These are phyloP conservation scores for Erythrobasidium yunnanense DNA, from an alignment of 768 basidiomycete genomes.

Conservation along the genomic window DNA sequence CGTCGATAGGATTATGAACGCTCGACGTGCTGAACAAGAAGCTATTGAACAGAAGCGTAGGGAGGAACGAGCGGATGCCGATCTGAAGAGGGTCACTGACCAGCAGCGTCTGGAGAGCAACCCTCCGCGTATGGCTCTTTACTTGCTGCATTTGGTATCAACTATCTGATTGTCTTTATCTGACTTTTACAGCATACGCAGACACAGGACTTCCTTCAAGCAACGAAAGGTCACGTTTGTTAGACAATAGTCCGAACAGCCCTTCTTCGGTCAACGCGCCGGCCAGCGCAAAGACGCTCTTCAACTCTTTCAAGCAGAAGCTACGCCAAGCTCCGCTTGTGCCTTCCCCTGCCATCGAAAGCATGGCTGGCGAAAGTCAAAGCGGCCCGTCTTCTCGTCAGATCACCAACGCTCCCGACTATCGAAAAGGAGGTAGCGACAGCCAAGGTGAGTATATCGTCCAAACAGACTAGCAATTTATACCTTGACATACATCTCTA, in stretches of 20 bases:
- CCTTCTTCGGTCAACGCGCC: background rate
- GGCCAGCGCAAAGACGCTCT: background rate
- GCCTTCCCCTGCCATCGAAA: background rate
- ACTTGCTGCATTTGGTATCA: background rate
- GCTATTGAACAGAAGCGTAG: constrained; percentile 44
- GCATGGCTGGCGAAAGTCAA: background rate
- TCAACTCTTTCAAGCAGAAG: constrained; percentile 2
- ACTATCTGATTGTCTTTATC: background rate
- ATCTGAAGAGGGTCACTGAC: background rate
- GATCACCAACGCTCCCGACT: background rate
- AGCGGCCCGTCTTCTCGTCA: background rate
- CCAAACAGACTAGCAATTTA: too few relatives aligned
- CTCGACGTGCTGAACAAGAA: constrained; percentile 56
- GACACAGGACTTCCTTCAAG: too few relatives aligned
- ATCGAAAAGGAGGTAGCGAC: too few relatives aligned
- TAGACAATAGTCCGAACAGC: too few relatives aligned
- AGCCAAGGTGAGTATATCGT: background rate
- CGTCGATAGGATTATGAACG: constrained; percentile 80
- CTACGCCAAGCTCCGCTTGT: background rate
- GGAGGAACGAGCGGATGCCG: constrained; percentile 33
- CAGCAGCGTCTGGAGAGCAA: background rate
- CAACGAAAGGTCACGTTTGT: too few relatives aligned
- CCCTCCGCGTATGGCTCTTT: background rate
- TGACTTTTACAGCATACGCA: background rate
- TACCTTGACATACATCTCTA: too few relatives aligned